phyloP scores from a whole-genome alignment of 192 early-diverging fungal species.

The Martensiomyces pterosporus region DNA sequence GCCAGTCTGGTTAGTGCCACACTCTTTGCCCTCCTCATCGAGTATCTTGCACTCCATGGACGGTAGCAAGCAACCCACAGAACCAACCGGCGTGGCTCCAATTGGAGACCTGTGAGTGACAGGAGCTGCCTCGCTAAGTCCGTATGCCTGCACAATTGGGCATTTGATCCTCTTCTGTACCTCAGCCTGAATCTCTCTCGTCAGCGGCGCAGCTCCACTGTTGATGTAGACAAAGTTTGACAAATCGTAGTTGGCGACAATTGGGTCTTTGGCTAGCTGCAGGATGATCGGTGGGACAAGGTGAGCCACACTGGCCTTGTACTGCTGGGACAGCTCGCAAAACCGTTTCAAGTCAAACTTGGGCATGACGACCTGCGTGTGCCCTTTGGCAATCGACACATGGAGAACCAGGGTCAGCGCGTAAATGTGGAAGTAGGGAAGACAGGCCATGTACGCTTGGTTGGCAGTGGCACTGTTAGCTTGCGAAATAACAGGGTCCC shows the following conservation, averaged over 20 bases:
- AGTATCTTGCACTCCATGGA: conserved; percentile 65
- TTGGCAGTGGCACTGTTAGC: background rate
- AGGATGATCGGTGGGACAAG: conserved; percentile 58
- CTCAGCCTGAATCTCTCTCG: conserved; percentile 49
- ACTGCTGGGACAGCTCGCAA: conserved; percentile 54
- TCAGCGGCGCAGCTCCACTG: conserved; percentile 69
- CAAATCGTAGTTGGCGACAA: conserved; percentile 63
- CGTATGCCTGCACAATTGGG: conserved; percentile 46
- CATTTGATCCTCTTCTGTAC: conserved; percentile 30
- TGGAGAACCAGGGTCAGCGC: conserved; percentile 34
- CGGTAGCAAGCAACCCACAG: conserved; percentile 61
- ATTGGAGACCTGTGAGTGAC: background rate
- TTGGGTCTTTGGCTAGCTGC: conserved; percentile 60
- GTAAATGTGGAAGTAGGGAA: conserved; percentile 61
- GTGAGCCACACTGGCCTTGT: conserved; percentile 54
- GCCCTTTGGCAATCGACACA: conserved; percentile 13
- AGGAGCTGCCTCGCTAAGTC: conserved; percentile 48
- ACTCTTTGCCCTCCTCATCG: conserved; percentile 61
- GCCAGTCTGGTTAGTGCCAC: conserved; percentile 55
- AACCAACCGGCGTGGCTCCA: conserved; percentile 21
- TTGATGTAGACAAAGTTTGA: conserved; percentile 53
- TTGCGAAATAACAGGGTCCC: conserved; percentile 6
- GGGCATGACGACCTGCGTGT: conserved; percentile 58
- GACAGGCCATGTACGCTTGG: background rate
- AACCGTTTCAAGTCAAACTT: conserved; percentile 60